Evolutionary conservation across 352 stramenopile genomes (phyloP), one percentile per base, ranked within the genome.

Genomic region (Phytopythium oedochilum): DNA sequence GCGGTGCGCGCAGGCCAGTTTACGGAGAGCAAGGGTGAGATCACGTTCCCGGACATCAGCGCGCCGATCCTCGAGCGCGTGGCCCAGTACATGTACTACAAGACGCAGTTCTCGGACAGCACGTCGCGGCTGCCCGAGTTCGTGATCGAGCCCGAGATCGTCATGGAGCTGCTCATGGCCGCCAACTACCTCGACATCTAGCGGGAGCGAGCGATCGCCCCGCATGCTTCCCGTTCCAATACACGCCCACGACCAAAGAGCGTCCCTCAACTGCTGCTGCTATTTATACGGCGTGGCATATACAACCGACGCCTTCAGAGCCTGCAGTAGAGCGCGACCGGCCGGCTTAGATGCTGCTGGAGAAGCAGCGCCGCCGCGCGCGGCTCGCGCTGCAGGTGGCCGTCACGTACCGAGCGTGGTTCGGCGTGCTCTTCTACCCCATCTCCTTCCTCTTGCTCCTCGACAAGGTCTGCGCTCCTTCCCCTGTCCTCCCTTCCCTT

Each of bases 51-150:
- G 0, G 97, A 91, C 57, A 99, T 99, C 64, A 90, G 88, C 46
- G 93, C 90, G 23, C 82, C 86, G 29, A 98, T 99, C 59, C 69
- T 99, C 20, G 97, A 99, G 70, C 98, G 98, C 62, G 92, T 98
- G 32, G 96, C 96, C 43, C 92, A 98, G 73, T 99, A 99, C 83
- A 89, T 99, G 60, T 98, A 99, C 80, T 99, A 99, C 82, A 99
- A 99, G 83, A 87, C 86, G 44, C 75, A 88, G 70, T 98, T 98
- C 73, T 94, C 86, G 22, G 98, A 99, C 68, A 97, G 86, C 61
- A 94, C 82, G 49, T 81, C 86, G 29, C 79, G 93, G 2, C 96
- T 99, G 59, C 97, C 97, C 0, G 96, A 99, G 63, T 99, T 99
- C 75, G 50, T 70, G 17, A 99, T 99, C 66, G 96, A 99, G 70